A percentile compares a stretch with the other conserved stretches of the same genome.
phyloP scores from a whole-genome alignment of 2,329 filamentous ascomycete genomes.

The Penicillium digitatum region DNA sequence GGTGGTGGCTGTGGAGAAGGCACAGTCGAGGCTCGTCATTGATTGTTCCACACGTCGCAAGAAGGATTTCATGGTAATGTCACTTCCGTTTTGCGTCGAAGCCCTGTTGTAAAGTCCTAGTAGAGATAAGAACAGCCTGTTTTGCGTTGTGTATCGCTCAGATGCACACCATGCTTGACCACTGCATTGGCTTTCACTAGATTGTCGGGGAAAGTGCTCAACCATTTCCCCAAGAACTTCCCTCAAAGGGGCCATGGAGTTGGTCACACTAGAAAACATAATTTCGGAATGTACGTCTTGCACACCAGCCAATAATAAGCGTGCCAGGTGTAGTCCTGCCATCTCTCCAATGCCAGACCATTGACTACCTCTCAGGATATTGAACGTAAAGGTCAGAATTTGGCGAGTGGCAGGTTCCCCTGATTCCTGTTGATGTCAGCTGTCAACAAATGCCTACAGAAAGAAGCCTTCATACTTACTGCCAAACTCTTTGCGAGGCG shows the following conservation, averaged over 20 bases:
- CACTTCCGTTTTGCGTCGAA: slow-evolving; percentile 10
- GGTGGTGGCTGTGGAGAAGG: slow-evolving; percentile 13
- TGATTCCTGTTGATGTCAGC: slow-evolving; percentile 12
- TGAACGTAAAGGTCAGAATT: slow-evolving; percentile 24
- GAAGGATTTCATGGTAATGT: slow-evolving; percentile 20
- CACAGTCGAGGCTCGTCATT: slow-evolving; percentile 11
- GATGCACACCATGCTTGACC: slow-evolving; percentile 17
- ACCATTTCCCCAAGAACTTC: slow-evolving; percentile 18
- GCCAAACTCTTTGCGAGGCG: slow-evolving; percentile 37
- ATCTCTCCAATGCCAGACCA: slow-evolving; percentile 5
- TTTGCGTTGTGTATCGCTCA: slow-evolving; percentile 19
- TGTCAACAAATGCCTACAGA: not conserved
- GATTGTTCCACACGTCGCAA: slow-evolving; percentile 15
- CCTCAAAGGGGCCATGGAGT: slow-evolving; percentile 12
- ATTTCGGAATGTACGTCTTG: slow-evolving; percentile 12
- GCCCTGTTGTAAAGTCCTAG: slow-evolving; percentile 25
- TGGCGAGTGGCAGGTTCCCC: slow-evolving; percentile 22
- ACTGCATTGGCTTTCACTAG: slow-evolving; percentile 19
- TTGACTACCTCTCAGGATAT: slow-evolving; percentile 16
- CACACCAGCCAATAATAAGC: slow-evolving; percentile 25
- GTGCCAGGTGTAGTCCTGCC: slow-evolving; percentile 21
- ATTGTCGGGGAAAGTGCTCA: slow-evolving; percentile 20
- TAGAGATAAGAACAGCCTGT: slow-evolving; percentile 26
- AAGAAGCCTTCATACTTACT: slow-evolving; percentile 36
- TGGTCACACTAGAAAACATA: slow-evolving; percentile 9